These are phyloP conservation scores for Lentinus tigrinus DNA, from an alignment of 768 basidiomycete genomes.

Conservation along the genomic window DNA sequence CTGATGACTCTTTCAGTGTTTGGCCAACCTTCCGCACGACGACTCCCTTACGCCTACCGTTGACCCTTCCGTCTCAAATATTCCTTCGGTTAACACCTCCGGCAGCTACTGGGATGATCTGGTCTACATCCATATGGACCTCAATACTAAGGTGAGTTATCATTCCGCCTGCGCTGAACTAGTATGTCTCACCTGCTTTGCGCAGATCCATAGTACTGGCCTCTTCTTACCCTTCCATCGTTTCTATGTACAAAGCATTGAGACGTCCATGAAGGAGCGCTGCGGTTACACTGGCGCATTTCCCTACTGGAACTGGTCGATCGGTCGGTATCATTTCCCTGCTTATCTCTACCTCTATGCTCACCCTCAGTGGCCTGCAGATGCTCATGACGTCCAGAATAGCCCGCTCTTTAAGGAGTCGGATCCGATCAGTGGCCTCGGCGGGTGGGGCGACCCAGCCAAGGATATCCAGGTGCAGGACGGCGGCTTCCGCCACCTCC, in stretches of 20 bases:
- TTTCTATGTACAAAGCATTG: slow-evolving; percentile 22
- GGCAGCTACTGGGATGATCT: slow-evolving; percentile 20
- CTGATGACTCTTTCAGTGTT: not conserved
- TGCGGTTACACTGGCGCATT: slow-evolving; percentile 24
- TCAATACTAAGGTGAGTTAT: slow-evolving; percentile 20
- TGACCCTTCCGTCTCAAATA: slow-evolving; percentile 9
- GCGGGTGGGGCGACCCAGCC: slow-evolving; percentile 27
- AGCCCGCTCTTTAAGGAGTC: slow-evolving; percentile 23
- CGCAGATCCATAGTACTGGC: slow-evolving; percentile 25
- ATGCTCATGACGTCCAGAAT: slow-evolving; percentile 22
- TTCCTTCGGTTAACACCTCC: slow-evolving; percentile 12
- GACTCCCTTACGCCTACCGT: slow-evolving; percentile 7
- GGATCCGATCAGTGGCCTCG: slow-evolving; percentile 24
- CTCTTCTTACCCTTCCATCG: slow-evolving; percentile 31
- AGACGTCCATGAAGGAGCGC: slow-evolving; percentile 19
- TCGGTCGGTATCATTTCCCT: slow-evolving; percentile 9
- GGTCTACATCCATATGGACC: slow-evolving; percentile 28
- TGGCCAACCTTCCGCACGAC: slow-evolving; percentile 2
- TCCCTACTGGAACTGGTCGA: slow-evolving; percentile 32
- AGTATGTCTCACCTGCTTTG: not conserved
- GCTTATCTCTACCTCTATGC: not conserved
- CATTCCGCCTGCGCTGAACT: not conserved
- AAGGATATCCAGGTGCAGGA: slow-evolving; percentile 23
- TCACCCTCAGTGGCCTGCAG: slow-evolving; percentile 2
- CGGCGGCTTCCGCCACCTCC: slow-evolving; percentile 29